phyloP scores from a whole-genome alignment of 1,139 yeast genomes.

The Wickerhamomyces sp. region DNA sequence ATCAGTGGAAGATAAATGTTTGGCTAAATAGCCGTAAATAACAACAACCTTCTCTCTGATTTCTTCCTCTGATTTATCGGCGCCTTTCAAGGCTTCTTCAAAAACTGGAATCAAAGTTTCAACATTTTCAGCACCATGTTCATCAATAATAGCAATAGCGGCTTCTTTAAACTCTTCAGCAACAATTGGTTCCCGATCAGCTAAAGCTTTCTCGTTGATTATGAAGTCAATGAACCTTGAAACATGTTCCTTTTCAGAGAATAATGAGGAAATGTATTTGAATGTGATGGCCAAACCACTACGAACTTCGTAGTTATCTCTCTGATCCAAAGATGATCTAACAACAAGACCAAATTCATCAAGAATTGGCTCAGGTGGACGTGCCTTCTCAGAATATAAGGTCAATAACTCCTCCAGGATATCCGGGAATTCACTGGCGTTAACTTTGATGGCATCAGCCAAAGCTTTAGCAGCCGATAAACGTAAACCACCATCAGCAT shows the following conservation, averaged over 20 bases:
- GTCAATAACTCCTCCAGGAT: constrained; percentile 44
- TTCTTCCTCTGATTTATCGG: constrained; percentile 50
- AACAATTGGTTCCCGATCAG: constrained; percentile 68
- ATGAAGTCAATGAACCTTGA: constrained; percentile 53
- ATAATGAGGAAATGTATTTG: constrained; percentile 50
- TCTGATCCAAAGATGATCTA: constrained; percentile 52
- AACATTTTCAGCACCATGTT: constrained; percentile 59
- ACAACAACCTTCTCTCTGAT: constrained; percentile 80
- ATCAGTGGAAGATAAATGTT: constrained; percentile 66
- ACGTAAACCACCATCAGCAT: constrained; percentile 58
- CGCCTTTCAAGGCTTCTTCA: constrained; percentile 47
- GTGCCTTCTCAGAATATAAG: constrained; percentile 53
- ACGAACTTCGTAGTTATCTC: constrained; percentile 80
- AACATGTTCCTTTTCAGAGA: constrained; percentile 35
- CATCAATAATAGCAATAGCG: constrained; percentile 67
- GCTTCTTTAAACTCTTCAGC: constrained; percentile 84
- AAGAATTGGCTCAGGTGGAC: constrained; percentile 71
- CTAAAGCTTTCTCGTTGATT: constrained; percentile 58
- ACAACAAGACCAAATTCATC: constrained; percentile 80
- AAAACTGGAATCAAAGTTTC: constrained; percentile 74
- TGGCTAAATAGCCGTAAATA: constrained; percentile 82
- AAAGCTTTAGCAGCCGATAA: constrained; percentile 62
- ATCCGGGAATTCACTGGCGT: constrained; percentile 28
- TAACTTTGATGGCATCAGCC: constrained; percentile 41
- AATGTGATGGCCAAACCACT: constrained; percentile 74